Conservation (phyloP, 345 rosid genomes). For the Bruguiera gymnorhiza region DNA sequence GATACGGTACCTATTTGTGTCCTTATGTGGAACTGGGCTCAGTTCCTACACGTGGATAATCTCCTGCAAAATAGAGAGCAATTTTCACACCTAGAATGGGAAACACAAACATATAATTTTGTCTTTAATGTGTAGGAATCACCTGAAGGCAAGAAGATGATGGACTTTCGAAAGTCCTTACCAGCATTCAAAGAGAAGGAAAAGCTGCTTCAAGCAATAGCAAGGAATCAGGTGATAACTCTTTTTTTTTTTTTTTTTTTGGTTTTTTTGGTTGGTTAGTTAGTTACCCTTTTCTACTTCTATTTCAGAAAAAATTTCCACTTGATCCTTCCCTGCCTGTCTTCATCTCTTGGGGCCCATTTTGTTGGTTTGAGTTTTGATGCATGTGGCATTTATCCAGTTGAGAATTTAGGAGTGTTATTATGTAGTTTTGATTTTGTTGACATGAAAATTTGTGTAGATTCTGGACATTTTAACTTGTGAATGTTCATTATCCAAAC, state of each 20-base stretch:
- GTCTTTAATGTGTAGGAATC: constrained; percentile 55
- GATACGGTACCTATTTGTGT: neutral
- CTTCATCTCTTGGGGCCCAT: no score
- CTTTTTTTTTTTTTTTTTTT: neutral
- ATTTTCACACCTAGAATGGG: neutral
- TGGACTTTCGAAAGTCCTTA: constrained; percentile 76
- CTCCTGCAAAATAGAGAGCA: constrained; percentile 3
- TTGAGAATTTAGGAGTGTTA: no score
- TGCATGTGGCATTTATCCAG: no score
- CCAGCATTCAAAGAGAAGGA: constrained; percentile 93
- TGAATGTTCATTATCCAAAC: no score
- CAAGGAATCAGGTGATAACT: constrained; percentile 78
- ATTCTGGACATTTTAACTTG: no score
- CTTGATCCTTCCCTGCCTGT: neutral
- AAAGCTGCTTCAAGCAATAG: constrained; percentile 90
- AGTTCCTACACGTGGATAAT: neutral
- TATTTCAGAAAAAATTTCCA: neutral
- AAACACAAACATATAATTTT: neutral
- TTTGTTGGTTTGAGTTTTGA: no score
- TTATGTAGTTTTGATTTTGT: no score
- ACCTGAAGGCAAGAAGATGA: constrained; percentile 80
- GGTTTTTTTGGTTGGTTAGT: neutral
- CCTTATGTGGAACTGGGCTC: neutral
- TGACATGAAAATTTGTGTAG: no score
- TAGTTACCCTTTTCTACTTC: neutral